Evolutionary conservation across 768 basidiomycete genomes (phyloP).

Genomic region (Russula lepida): DNA sequence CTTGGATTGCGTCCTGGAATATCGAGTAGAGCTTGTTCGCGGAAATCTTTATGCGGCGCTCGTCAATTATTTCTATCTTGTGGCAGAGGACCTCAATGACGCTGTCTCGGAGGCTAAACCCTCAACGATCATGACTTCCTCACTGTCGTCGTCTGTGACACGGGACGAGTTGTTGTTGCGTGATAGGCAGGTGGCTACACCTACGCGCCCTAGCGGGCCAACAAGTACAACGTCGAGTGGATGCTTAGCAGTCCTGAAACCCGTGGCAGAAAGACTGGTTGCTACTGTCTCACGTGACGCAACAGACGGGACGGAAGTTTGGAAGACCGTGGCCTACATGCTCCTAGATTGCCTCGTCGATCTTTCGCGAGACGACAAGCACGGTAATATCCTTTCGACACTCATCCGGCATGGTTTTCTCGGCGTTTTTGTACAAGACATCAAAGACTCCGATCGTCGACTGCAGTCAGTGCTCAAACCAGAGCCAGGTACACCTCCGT

Average conservation of each 20-base stretch:
- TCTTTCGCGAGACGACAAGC: constrained; percentile 61
- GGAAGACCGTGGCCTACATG: constrained; percentile 95
- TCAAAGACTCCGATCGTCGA: constrained; percentile 74
- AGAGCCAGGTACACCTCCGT: constrained; percentile 61
- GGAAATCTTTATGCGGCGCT: constrained; percentile 93
- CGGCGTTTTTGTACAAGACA: constrained; percentile 67
- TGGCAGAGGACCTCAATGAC: constrained; percentile 27
- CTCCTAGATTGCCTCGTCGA: constrained; percentile 74
- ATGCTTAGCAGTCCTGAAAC: constrained; percentile 58
- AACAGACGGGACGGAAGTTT: constrained; percentile 90
- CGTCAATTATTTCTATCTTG: constrained; percentile 83
- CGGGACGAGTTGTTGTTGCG: constrained; percentile 20
- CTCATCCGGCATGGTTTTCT: constrained; percentile 71
- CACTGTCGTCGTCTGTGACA: not conserved
- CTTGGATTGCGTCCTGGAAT: constrained; percentile 66
- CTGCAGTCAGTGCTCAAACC: constrained; percentile 74
- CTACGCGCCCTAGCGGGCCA: constrained; percentile 24
- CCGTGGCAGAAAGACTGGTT: constrained; percentile 63
- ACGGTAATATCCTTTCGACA: constrained; percentile 47
- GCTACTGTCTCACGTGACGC: constrained; percentile 78
- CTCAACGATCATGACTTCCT: not conserved
- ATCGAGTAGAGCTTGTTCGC: constrained; percentile 75
- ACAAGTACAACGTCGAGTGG: constrained; percentile 32
- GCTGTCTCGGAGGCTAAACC: not conserved
- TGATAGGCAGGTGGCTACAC: constrained; percentile 13